Conservation (phyloP, 2,329 filamentous ascomycete genomes). For the Stemphylium vesicarium region DNA sequence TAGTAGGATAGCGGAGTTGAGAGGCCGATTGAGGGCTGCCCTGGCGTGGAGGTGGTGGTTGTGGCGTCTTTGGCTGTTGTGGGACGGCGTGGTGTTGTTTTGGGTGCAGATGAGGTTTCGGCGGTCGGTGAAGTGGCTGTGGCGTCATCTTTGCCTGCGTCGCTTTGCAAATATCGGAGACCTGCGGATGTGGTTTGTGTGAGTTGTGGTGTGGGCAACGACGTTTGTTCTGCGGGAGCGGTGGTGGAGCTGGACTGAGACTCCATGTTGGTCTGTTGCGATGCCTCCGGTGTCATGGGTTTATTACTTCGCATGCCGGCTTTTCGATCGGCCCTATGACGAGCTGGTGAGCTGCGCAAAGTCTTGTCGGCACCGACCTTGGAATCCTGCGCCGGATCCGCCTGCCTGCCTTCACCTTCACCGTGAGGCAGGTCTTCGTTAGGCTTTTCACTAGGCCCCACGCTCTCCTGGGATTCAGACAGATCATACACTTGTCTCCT, state of each 20-base stretch:
- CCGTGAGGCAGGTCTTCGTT: constrained; percentile 7
- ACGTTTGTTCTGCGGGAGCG: constrained; percentile 24
- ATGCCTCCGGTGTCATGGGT: constrained; percentile 35
- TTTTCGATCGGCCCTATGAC: constrained; percentile 15
- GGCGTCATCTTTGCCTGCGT: constrained; percentile 8
- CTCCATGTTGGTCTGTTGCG: constrained; percentile 32
- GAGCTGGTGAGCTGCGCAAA: constrained; percentile 19
- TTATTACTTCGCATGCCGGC: constrained; percentile 21
- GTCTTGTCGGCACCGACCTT: constrained; percentile 7
- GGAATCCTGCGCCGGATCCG: constrained; percentile 19
- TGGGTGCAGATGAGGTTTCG: constrained; percentile 6
- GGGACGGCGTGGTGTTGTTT: constrained; percentile 21
- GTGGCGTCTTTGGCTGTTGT: constrained; percentile 11
- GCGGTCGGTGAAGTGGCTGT: not conserved
- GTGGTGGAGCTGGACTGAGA: constrained; percentile 25
- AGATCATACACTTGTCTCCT: constrained; percentile 19
- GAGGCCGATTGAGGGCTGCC: constrained; percentile 44
- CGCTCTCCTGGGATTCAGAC: not conserved
- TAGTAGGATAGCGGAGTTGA: constrained; percentile 54
- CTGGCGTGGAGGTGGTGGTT: constrained; percentile 17
- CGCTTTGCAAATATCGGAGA: constrained; percentile 30
- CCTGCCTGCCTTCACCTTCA: constrained; percentile 17
- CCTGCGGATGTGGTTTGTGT: constrained; percentile 42
- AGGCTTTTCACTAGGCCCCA: not conserved
- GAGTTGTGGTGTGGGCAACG: constrained; percentile 48